Base-by-base conservation (phyloP, 495 filamentous ascomycete species). In the Lasiosphaeria hispida region DNA sequence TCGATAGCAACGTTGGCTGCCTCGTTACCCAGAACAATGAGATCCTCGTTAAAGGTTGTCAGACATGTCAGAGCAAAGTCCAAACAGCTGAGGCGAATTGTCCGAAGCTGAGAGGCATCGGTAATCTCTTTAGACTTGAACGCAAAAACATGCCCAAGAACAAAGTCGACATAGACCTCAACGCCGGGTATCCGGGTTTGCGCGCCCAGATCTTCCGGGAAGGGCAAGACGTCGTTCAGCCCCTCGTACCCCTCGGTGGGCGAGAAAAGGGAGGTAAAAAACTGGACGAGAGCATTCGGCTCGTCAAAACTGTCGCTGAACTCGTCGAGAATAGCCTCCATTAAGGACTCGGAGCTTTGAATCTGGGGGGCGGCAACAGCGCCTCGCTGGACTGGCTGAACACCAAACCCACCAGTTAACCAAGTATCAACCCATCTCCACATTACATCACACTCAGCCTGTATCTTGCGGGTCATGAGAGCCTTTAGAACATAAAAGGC, bases 121-220 rank as follows among this genome's bases (percentile, higher is more conserved):
- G 78, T 77, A 10, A 85, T 63, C 41, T 90, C 85, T 9, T 70
- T 72, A n/a, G 80, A 68, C 57, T 82, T 87, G 40, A 76, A 69
- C 10, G 82, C 79, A 58, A 96, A 87, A 17, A 91, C 82, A 40
- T 83, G 78, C 18, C 89, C 90, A 52, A 97, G 57, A 15, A 89
- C 82, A 67, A 96, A 96, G 74, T 99, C 95, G 57, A 96, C 74
- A 61, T 96, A 97, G 4, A 87, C 85, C 54, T 96, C 92, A 59
- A 99, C 89, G 3, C 95, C 94, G 14, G 91, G 82, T 76, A 87
- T 86, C 48, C 94, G 85, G 63, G 85, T 86, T 7, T 83, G 77
- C 10, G 82, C 80, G n/a, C 92, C 91, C n/a, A 97, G 77, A 37
- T 80, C 82, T 65, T 96, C 92, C 0, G 94, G 90, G 67, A 97